Percentiles rank a stretch among this genome's conserved stretches.
These are phyloP conservation scores for Annulohypoxylon nitens DNA, from an alignment of 495 filamentous ascomycete genomes.

Conservation along the genomic window DNA sequence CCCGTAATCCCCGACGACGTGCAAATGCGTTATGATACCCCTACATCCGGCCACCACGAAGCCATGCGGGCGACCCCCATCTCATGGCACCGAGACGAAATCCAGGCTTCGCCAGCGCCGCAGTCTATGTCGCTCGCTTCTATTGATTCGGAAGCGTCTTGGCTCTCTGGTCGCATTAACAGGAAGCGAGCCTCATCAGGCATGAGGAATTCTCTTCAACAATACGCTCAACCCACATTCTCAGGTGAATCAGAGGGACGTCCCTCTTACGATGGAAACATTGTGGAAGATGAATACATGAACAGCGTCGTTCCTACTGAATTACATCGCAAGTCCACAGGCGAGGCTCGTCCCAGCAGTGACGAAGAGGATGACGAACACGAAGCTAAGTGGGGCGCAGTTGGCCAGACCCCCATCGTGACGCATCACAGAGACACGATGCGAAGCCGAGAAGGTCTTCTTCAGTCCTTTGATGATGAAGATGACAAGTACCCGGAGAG, in stretches of 20 bases:
- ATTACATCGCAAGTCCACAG: conserved; percentile 58
- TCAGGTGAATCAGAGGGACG: conserved; percentile 57
- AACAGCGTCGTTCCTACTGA: conserved; percentile 65
- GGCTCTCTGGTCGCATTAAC: conserved; percentile 78
- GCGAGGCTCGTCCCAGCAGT: conserved; percentile 62
- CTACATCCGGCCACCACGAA: conserved; percentile 58
- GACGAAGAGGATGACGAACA: conserved; percentile 57
- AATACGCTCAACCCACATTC: conserved; percentile 48
- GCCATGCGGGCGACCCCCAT: conserved; percentile 59
- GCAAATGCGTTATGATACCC: conserved; percentile 61
- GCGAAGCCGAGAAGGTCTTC: conserved; percentile 71
- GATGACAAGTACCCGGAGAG: conserved; percentile 46
- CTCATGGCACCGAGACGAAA: conserved; percentile 59
- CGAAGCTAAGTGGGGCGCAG: conserved; percentile 60
- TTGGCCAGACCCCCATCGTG: conserved; percentile 57
- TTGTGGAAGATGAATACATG: conserved; percentile 75
- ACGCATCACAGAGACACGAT: conserved; percentile 54
- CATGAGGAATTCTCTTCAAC: conserved; percentile 51
- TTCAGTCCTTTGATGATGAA: conserved; percentile 63
- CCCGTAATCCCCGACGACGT: conserved; percentile 50
- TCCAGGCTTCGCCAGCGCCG: conserved; percentile 59
- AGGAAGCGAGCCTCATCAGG: conserved; percentile 59
- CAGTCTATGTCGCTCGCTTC: conserved; percentile 78
- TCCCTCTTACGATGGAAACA: conserved; percentile 66
- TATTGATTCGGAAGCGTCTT: conserved; percentile 91